Conservation (phyloP, 2,329 filamentous ascomycete species). For the Epichloe uncinata region DNA sequence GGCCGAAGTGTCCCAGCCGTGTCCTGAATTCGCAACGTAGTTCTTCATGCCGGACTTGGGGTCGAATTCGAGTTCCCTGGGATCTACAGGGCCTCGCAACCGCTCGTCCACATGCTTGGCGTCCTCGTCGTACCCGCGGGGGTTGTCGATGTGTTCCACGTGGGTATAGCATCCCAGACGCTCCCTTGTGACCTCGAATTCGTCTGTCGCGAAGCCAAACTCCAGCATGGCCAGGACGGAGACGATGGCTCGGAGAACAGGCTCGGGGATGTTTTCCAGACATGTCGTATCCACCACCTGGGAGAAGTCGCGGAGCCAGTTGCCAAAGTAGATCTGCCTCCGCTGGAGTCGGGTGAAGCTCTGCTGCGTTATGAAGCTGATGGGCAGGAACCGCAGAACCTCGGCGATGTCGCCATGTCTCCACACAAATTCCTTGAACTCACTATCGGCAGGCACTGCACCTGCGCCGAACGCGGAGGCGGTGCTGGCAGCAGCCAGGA, state of each 20-base stretch:
- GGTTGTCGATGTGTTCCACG: slow-evolving; percentile 59
- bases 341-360: slow-evolving; percentile 25
- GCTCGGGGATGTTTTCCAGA: slow-evolving; percentile 17
- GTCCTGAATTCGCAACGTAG: slow-evolving; percentile 73
- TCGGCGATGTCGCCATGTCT: slow-evolving; percentile 27
- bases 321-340: slow-evolving; percentile 23
- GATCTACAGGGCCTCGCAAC: slow-evolving; percentile 19
- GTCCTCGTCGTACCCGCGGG: slow-evolving; percentile 60
- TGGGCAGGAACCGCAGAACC: slow-evolving; percentile 23
- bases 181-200: slow-evolving; percentile 69
- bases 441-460: slow-evolving; percentile 22
- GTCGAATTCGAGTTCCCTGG: slow-evolving; percentile 53
- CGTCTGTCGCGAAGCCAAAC: slow-evolving; percentile 56
- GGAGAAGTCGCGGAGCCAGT: slow-evolving; percentile 56
- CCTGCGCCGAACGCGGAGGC: slow-evolving; percentile 25
- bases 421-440: slow-evolving; percentile 28
- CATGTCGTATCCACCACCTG: slow-evolving; percentile 56
- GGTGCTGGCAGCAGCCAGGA: slow-evolving; percentile 16
- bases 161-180: slow-evolving; percentile 65
- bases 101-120: slow-evolving; percentile 58
- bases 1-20: slow-evolving; percentile 68
- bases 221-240: slow-evolving; percentile 18
- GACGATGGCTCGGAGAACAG: slow-evolving; percentile 16
- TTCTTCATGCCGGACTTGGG: slow-evolving; percentile 80
- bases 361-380: slow-evolving; percentile 23